Conservation (phyloP, 352 stramenopile species). For the Pythium myriotylum region DNA sequence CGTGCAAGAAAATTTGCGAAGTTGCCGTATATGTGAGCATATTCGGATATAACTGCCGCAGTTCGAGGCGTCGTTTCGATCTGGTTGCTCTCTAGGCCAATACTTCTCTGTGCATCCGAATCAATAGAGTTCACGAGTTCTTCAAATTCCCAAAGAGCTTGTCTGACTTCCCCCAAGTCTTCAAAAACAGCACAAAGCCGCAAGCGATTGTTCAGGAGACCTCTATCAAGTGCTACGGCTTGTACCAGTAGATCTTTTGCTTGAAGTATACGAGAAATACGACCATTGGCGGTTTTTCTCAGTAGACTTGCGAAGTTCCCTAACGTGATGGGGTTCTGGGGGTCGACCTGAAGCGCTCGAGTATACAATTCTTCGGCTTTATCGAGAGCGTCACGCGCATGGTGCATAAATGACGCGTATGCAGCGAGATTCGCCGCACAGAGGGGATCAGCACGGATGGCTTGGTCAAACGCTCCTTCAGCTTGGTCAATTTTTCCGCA, state of each 20-base stretch:
- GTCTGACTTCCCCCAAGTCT: constrained; percentile 1
- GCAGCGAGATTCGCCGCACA: constrained; percentile 29
- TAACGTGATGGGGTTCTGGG: constrained; percentile 29
- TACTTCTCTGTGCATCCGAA: not conserved
- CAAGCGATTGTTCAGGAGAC: constrained; percentile 26
- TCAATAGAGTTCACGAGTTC: constrained; percentile 12
- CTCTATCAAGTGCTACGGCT: constrained; percentile 23
- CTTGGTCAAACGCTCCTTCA: constrained; percentile 28
- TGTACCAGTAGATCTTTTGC: constrained; percentile 29
- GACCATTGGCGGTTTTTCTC: constrained; percentile 2
- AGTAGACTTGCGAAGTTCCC: constrained; percentile 42
- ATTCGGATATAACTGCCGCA: not conserved
- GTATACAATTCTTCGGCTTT: constrained; percentile 36
- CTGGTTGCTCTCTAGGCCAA: not conserved
- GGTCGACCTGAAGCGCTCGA: constrained; percentile 24
- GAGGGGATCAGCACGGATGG: constrained; percentile 23
- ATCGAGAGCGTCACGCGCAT: constrained; percentile 24
- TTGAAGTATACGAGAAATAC: not conserved
- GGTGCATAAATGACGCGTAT: constrained; percentile 44
- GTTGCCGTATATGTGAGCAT: constrained; percentile 27
- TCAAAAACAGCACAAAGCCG: constrained; percentile 20
- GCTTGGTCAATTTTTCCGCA: constrained; percentile 29
- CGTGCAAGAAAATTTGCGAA: constrained; percentile 27
- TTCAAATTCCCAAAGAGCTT: constrained; percentile 15
- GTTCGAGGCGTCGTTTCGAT: not conserved